Percentiles rank a stretch among this genome's conserved stretches.
Conservation (phyloP, 2,329 filamentous ascomycete genomes). For the Thermoascus crustaceus region DNA sequence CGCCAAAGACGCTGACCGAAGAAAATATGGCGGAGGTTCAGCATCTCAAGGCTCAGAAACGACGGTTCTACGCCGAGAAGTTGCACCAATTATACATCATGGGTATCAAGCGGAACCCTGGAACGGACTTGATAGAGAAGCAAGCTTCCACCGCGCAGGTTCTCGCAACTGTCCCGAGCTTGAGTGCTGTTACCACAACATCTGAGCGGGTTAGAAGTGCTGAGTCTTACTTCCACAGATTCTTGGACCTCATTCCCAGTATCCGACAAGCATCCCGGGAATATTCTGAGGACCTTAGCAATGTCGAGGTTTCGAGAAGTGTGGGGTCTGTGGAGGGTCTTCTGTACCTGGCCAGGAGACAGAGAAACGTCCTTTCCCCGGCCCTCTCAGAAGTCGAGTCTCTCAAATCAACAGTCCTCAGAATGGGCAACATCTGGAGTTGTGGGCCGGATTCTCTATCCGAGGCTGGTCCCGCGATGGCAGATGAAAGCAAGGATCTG, state of each 20-base stretch:
- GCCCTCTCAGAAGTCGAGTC: constrained; percentile 21
- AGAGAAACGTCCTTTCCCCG: constrained; percentile 29
- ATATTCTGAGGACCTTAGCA: constrained; percentile 77
- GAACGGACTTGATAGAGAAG: constrained; percentile 60
- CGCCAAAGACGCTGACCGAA: constrained; percentile 69
- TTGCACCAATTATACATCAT: constrained; percentile 76
- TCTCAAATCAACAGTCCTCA: constrained; percentile 22
- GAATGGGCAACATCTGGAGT: constrained; percentile 28
- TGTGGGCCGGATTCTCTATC: constrained; percentile 17
- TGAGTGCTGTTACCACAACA: constrained; percentile 15
- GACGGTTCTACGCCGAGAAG: constrained; percentile 81
- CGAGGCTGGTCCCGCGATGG: constrained; percentile 11
- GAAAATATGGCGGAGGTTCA: constrained; percentile 79
- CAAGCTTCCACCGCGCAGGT: constrained; percentile 66
- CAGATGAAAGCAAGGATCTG: constrained; percentile 15
- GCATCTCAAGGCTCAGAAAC: constrained; percentile 83
- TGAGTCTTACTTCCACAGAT: constrained; percentile 70
- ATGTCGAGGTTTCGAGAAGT: constrained; percentile 69
- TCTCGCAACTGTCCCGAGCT: constrained; percentile 50
- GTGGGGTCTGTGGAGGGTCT: constrained; percentile 82
- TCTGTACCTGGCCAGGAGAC: constrained; percentile 45
- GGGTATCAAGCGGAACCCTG: constrained; percentile 79
- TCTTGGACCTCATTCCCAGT: constrained; percentile 63
- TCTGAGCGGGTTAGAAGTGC: constrained; percentile 33
- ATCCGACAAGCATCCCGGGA: constrained; percentile 60